phyloP scores from a whole-genome alignment of 106 monocot genomes.

The Acanthochlamys bracteata region DNA sequence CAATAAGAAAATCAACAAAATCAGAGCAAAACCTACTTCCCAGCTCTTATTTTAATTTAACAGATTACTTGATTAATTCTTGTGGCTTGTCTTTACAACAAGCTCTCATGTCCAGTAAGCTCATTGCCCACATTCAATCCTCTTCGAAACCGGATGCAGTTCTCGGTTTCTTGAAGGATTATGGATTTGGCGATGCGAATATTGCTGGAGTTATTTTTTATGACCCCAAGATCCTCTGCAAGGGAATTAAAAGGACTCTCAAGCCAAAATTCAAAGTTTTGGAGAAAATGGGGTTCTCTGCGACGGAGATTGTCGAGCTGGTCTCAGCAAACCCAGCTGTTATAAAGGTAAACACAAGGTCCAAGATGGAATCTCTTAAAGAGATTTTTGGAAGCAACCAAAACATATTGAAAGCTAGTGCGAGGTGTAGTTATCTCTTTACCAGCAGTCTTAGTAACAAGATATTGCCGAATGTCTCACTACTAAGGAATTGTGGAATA shows the following conservation, averaged over 20 bases:
- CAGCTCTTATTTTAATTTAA: neutral
- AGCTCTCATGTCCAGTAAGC: neutral
- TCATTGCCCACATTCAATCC: neutral
- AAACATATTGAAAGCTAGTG: neutral
- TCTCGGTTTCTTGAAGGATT: neutral
- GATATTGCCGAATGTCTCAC: constrained; percentile 8
- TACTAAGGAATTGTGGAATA: constrained; percentile 12
- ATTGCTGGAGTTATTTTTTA: neutral
- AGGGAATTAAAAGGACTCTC: neutral
- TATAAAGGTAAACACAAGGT: neutral
- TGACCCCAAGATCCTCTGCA: neutral
- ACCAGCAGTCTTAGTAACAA: neutral
- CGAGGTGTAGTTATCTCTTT: neutral
- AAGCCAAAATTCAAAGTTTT: neutral
- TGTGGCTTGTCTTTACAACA: neutral
- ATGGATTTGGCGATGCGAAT: neutral
- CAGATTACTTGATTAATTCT: neutral
- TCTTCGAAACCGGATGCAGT: neutral
- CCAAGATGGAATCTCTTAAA: neutral
- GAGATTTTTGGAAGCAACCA: neutral
- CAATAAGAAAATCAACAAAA: too few species aligned
- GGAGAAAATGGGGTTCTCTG: neutral
- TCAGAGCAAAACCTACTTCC: neutral
- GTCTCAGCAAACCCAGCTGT: neutral
- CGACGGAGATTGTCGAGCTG: neutral